Percentiles rank a stretch among this genome's conserved stretches.
Conservation (phyloP, 805 yeast genomes). For the Yarrowia sp. region DNA sequence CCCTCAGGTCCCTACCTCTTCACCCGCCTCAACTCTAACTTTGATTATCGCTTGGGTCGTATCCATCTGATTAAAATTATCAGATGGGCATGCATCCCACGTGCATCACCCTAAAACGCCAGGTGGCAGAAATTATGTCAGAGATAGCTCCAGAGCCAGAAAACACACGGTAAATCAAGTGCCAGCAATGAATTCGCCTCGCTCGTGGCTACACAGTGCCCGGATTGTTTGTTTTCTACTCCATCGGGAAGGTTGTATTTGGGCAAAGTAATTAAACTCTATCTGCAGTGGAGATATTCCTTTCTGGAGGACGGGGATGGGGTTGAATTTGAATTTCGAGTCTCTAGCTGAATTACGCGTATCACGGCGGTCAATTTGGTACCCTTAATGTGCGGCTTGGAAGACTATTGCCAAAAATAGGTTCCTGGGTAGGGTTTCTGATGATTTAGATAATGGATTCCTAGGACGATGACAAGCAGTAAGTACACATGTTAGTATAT, state of each 20-base stretch:
- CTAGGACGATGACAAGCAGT: not conserved
- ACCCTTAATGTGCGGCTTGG: not conserved
- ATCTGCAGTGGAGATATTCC: not conserved
- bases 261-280: slow-evolving; percentile 16
- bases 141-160: not conserved
- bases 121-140: not conserved
- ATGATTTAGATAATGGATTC: not conserved
- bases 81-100: slow-evolving; percentile 32
- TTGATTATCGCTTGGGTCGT: slow-evolving; percentile 28
- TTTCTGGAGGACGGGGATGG: not conserved
- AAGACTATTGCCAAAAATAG: not conserved
- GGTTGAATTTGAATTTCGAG: not conserved
- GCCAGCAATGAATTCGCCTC: not conserved
- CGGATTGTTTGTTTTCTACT: slow-evolving; percentile 6
- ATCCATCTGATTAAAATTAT: slow-evolving; percentile 37
- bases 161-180: not conserved
- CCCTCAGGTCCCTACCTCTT: not conserved
- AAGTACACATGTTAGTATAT: not conserved
- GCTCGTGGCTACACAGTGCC: not conserved
- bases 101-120: slow-evolving; percentile 12
- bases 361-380: not conserved
- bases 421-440: not conserved
- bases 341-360: not conserved
- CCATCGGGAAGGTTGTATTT: not conserved
- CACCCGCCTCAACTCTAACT: slow-evolving; percentile 19